A percentile compares a stretch with the other conserved stretches of the same genome.
Conservation (phyloP, 139 green algal species). For the Chlamydomonas asymmetrica region DNA sequence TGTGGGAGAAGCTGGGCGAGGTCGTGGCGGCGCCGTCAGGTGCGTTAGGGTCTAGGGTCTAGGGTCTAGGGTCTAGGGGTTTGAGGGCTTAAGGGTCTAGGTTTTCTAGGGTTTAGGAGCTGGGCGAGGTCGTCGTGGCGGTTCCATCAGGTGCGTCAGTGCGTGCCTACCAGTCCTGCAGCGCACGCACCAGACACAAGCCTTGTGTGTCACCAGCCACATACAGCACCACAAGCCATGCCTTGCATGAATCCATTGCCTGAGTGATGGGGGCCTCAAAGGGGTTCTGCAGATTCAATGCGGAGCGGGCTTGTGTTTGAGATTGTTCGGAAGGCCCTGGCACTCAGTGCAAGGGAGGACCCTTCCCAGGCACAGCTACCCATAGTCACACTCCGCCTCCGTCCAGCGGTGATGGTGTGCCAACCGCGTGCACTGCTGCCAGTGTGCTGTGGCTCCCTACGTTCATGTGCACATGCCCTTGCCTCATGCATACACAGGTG, state of each 20-base stretch:
- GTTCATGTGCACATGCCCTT: too few species aligned
- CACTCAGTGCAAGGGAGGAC: not conserved
- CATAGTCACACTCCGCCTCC: not conserved
- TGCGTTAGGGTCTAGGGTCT: slow-evolving; percentile 3
- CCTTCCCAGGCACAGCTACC: not conserved
- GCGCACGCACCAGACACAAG: not conserved
- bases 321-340: not conserved
- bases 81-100: too few species aligned
- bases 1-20: slow-evolving; percentile 90
- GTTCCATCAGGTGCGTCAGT: not conserved
- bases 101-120: slow-evolving; percentile 6
- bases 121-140: slow-evolving; percentile 2
- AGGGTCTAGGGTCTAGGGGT: not conserved
- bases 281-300: too few species aligned
- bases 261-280: too few species aligned
- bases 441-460: not conserved
- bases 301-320: too few species aligned
- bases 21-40: slow-evolving; percentile 66
- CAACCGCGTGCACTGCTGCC: not conserved
- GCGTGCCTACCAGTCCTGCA: not conserved
- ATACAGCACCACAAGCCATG: too few species aligned
- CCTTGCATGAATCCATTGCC: too few species aligned
- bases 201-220: too few species aligned
- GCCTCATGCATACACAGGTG: not conserved
- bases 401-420: not conserved